A percentile compares a stretch with the other conserved stretches of the same genome.
Evolutionary conservation across 1,139 yeast genomes (phyloP).

Genomic region (Pichia sp.): DNA sequence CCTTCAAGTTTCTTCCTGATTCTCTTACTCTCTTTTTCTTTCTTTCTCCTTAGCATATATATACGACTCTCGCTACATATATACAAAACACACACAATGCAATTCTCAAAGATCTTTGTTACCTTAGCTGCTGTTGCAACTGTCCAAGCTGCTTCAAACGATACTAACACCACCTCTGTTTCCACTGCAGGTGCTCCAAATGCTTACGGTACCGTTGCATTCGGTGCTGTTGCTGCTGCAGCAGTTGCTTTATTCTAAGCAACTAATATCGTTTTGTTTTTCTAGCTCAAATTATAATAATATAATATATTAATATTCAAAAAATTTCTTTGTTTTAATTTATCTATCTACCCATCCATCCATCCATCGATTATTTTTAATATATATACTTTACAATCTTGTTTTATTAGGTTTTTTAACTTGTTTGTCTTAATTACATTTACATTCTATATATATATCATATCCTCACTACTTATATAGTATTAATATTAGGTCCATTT

Average conservation of each 20-base stretch:
- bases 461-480: too few relatives aligned
- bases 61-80: conserved; percentile 6
- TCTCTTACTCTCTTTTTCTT: neutral
- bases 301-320: neutral
- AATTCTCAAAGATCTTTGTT: conserved; percentile 48
- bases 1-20: neutral
- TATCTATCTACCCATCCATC: too few relatives aligned
- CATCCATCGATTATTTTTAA: too few relatives aligned
- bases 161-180: conserved; percentile 25
- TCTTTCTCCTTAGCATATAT: neutral
- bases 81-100: conserved; percentile 38
- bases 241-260: conserved; percentile 62
- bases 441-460: neutral
- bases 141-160: conserved; percentile 38
- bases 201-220: conserved; percentile 49
- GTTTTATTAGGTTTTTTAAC: neutral
- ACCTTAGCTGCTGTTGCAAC: conserved; percentile 39
- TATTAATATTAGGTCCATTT: too few relatives aligned
- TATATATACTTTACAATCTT: neutral
- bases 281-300: too few relatives aligned
- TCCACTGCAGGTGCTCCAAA: conserved; percentile 33
- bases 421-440: neutral
- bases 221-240: conserved; percentile 72
- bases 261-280: neutral
- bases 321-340: neutral